Percentiles rank a stretch among this genome's conserved stretches.
These are phyloP conservation scores for Talaromyces sp. DNA, from an alignment of 2,329 filamentous ascomycete species.

Conservation along the genomic window DNA sequence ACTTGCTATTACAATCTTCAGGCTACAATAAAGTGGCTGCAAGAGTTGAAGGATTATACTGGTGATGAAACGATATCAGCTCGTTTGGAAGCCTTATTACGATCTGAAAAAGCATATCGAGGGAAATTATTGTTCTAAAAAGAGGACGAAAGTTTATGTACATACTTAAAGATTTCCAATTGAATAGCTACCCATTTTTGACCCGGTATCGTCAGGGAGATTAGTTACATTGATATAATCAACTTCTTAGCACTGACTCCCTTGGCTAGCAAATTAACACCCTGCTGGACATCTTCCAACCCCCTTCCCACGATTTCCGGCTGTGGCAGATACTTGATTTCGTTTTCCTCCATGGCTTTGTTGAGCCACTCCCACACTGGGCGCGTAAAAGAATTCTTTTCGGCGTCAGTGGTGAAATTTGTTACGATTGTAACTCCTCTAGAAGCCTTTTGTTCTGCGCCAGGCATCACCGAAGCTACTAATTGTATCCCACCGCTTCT, in stretches of 20 bases:
- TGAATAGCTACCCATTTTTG: not conserved
- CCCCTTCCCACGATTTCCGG: not conserved
- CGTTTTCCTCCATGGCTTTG: not conserved
- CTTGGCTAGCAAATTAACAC: not conserved
- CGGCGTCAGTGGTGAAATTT: not conserved
- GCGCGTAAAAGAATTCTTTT: not conserved
- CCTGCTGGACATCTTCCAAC: not conserved
- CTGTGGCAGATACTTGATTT: slow-evolving; percentile 1
- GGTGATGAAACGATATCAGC: not conserved
- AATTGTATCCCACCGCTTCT: not conserved
- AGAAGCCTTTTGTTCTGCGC: not conserved
- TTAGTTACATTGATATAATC: not conserved
- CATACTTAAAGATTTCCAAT: not conserved
- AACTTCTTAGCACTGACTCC: slow-evolving; percentile 4
- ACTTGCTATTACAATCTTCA: slow-evolving; percentile 7
- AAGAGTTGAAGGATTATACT: not conserved
- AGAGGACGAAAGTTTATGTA: not conserved
- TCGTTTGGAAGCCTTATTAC: not conserved
- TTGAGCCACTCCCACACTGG: slow-evolving; percentile 1
- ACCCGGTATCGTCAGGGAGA: not conserved
- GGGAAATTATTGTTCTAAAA: slow-evolving; percentile 3
- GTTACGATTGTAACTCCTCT: not conserved
- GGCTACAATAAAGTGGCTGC: not conserved
- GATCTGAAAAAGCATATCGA: not conserved
- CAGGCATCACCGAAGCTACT: not conserved